These are phyloP conservation scores for Apocynum venetum DNA, from an alignment of 257 asterid species.

Conservation along the genomic window DNA sequence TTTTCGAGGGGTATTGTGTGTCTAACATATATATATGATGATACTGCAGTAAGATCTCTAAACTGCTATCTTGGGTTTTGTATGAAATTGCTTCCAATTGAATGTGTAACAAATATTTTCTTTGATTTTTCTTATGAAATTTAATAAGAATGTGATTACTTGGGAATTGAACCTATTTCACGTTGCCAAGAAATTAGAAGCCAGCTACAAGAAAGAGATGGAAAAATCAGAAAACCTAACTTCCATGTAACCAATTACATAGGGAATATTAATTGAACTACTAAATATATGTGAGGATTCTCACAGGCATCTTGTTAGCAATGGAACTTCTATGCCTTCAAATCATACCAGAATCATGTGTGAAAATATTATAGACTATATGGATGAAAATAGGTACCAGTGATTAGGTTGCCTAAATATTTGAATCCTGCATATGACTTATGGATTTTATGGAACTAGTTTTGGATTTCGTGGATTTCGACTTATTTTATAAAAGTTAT, in stretches of 20 bases:
- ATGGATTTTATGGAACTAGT: neutral
- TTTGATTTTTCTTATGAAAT: neutral
- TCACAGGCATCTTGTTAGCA: too few relatives aligned
- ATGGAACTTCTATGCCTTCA: too few relatives aligned
- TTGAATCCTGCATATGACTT: too few relatives aligned
- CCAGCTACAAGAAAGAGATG: neutral
- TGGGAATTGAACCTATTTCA: neutral
- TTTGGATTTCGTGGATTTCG: neutral
- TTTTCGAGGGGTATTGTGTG: conserved; percentile 70
- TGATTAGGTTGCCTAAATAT: too few relatives aligned
- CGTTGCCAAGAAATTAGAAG: neutral
- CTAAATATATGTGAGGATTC: too few relatives aligned
- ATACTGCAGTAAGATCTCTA: conserved; percentile 71
- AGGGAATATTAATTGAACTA: too few relatives aligned
- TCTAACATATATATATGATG: conserved; percentile 57
- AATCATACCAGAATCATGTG: too few relatives aligned
- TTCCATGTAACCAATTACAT: neutral
- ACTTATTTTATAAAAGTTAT: neutral
- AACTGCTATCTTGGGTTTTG: neutral
- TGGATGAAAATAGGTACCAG: too few relatives aligned
- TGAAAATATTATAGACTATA: too few relatives aligned
- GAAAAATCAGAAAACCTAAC: neutral
- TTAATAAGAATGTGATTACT: neutral
- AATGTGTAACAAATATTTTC: neutral
- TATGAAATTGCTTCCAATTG: neutral